phyloP scores from a whole-genome alignment of 768 basidiomycete species.

The Pisolithus microcarpus region DNA sequence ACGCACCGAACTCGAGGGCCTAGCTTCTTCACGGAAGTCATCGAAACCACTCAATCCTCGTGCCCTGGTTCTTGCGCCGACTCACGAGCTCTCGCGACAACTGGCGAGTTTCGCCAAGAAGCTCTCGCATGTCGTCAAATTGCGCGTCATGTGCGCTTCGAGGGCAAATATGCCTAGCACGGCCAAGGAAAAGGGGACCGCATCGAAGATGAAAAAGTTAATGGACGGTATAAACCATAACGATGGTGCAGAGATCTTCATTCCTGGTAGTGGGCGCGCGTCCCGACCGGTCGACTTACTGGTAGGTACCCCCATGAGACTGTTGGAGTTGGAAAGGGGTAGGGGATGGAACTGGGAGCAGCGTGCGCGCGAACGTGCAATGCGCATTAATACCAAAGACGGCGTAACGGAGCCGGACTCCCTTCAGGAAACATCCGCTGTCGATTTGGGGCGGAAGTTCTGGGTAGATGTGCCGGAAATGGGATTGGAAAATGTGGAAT shows the following conservation, averaged over 20 bases:
- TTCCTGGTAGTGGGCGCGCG: slow-evolving; percentile 13
- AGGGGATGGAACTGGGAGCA: slow-evolving; percentile 45
- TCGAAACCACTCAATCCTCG: slow-evolving; percentile 53
- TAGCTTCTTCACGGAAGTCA: slow-evolving; percentile 2
- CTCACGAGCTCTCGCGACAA: slow-evolving; percentile 84
- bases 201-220: slow-evolving; percentile 41
- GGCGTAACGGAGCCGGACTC: slow-evolving; percentile 17
- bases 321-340: slow-evolving; percentile 53
- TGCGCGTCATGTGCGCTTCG: slow-evolving; percentile 69
- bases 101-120: slow-evolving; percentile 67
- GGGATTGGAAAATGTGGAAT: slow-evolving; percentile 66
- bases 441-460: slow-evolving; percentile 24
- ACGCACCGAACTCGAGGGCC: slow-evolving; percentile 39
- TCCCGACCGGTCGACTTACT: slow-evolving; percentile 43
- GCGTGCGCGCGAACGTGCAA: slow-evolving; percentile 19
- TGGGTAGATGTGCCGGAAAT: slow-evolving; percentile 49
- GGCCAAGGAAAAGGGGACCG: slow-evolving; percentile 28
- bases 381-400: slow-evolving; percentile 20
- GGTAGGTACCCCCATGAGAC: slow-evolving; percentile 58
- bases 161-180: slow-evolving; percentile 41
- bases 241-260: slow-evolving; percentile 23
- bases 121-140: slow-evolving; percentile 65
- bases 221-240: slow-evolving; percentile 14
- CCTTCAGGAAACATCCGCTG: slow-evolving; percentile 9
- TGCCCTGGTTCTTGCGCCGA: slow-evolving; percentile 77